Evolutionary conservation across 2,329 filamentous ascomycete genomes (phyloP), one percentile per base, ranked within the genome.

Genomic region (Diaporthe citriasiana): DNA sequence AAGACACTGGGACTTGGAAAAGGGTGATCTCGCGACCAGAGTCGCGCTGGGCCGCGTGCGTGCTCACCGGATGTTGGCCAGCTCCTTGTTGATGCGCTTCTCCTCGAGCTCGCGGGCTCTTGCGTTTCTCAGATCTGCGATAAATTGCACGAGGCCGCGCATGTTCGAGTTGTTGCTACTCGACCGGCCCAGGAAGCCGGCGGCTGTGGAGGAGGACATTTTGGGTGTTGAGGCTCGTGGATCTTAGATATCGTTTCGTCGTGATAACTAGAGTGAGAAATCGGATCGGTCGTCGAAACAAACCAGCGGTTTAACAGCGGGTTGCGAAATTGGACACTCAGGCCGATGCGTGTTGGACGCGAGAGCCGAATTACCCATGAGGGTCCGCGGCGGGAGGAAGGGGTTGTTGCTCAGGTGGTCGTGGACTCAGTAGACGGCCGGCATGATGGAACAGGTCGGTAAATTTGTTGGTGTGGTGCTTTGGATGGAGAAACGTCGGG

Each of bases 41-140:
- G 70, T 50, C 33, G 27, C 19, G 17, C 42, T 15, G n/a, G 1
- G 3, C 47, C 40, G 50, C 47, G 66, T 17, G 38, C 38, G 27
- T 42, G 71, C 89, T 77, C 81, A 91, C 89, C 95, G 92, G 83
- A 99, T 99, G 82, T 99, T 99, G 82, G 97, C 97, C 83, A 99
- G 86, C 87, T 99, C 97, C 87, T 99, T 99, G 85, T 99, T 99
- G 87, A 99, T 98, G 82, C 97, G 91, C 89, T 99, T 99, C 88
- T 99, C 97, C 84, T 99, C 97, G 76, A 99, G 87, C 83, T 99
- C 97, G 76, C 97, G 91, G 60, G 97, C 97, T 83, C 97, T 90
- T 71, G 97, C 97, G 83, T 99, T 99, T 82, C 97, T 89, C 80
- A 99, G 84, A 83, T 99, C 97, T 76, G 97, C 97, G 83, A 99